These are phyloP conservation scores for Rhytidhysteron rufulum DNA, from an alignment of 2,329 filamentous ascomycete species.

Conservation along the genomic window DNA sequence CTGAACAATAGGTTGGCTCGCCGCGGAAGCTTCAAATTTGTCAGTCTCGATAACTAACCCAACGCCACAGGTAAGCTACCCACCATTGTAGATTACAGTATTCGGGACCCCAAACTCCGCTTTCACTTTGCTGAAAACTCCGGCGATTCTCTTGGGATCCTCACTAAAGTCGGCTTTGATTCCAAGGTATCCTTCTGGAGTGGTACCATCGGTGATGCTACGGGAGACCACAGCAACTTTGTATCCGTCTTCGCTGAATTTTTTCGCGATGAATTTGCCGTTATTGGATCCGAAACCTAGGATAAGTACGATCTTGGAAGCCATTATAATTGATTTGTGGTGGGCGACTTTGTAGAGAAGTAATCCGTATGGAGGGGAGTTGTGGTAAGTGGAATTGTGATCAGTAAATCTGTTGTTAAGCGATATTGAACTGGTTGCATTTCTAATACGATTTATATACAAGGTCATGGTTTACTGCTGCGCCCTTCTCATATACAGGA, in stretches of 20 bases:
- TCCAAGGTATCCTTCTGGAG: conserved; percentile 23
- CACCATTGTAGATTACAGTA: conserved; percentile 45
- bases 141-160: conserved; percentile 29
- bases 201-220: conserved; percentile 24
- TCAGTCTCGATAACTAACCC: neutral
- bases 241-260: conserved; percentile 42
- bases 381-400: too few relatives aligned
- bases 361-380: too few relatives aligned
- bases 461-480: too few relatives aligned
- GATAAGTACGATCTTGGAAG: conserved; percentile 31
- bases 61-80: too few relatives aligned
- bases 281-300: conserved; percentile 44
- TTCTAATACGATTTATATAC: too few relatives aligned
- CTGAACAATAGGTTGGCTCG: neutral
- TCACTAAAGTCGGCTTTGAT: conserved; percentile 14
- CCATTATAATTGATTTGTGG: too few relatives aligned
- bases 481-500: too few relatives aligned
- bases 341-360: too few relatives aligned
- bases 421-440: too few relatives aligned
- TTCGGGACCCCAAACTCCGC: conserved; percentile 33
- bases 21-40: neutral
- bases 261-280: conserved; percentile 33
- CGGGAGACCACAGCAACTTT: conserved; percentile 40
- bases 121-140: conserved; percentile 39
- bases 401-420: too few relatives aligned